These are phyloP conservation scores for Botryosphaeria dothidea DNA, from an alignment of 2,329 filamentous ascomycete species.

Conservation along the genomic window DNA sequence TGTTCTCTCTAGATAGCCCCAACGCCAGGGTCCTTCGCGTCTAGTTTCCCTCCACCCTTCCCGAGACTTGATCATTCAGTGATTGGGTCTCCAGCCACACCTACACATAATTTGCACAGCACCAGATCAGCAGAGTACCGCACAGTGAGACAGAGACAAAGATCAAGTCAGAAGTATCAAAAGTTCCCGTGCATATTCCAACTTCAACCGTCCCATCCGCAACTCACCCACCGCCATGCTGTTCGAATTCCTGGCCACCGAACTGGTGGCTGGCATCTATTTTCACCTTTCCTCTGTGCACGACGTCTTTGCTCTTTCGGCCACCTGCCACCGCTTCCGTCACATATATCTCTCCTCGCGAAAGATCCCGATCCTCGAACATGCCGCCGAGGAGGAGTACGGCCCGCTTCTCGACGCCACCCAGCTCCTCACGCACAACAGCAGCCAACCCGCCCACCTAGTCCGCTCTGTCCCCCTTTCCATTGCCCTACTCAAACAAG, in stretches of 20 bases:
- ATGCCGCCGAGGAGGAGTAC: conserved; percentile 56
- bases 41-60: conserved; percentile 32
- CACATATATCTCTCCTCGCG: conserved; percentile 55
- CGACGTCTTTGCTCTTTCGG: conserved; percentile 56
- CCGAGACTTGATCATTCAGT: conserved; percentile 16
- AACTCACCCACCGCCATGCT: conserved; percentile 48
- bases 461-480: conserved; percentile 56
- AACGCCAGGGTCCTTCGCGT: conserved; percentile 52
- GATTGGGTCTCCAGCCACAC: conserved; percentile 2
- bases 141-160: conserved; percentile 4
- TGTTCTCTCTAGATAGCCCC: conserved; percentile 50
- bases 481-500: conserved; percentile 56
- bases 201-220: neutral
- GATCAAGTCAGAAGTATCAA: neutral
- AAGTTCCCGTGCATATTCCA: neutral
- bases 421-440: conserved; percentile 62
- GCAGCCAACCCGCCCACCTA: conserved; percentile 58
- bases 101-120: conserved; percentile 13
- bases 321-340: conserved; percentile 57
- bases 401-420: conserved; percentile 60
- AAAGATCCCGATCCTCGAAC: conserved; percentile 55
- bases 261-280: conserved; percentile 60
- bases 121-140: neutral
- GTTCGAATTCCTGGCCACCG: conserved; percentile 58
- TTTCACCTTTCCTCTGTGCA: conserved; percentile 53